A percentile compares a stretch with the other conserved stretches of the same genome.
phyloP scores from a whole-genome alignment of 2,329 filamentous ascomycete genomes.

The Nigrospora oryzae region DNA sequence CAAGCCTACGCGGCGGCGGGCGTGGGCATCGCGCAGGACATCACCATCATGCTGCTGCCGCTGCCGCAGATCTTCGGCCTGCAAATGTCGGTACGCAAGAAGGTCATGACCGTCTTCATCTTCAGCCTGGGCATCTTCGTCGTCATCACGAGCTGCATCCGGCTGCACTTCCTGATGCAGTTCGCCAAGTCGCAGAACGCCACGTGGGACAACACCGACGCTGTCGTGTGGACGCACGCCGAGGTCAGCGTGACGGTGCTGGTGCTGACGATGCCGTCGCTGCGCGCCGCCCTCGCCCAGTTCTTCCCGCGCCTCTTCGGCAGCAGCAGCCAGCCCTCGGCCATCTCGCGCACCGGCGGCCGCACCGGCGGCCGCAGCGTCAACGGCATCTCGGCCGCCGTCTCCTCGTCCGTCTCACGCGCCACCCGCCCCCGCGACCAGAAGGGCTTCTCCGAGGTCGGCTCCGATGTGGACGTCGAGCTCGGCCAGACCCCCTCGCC shows the following conservation, averaged over 20 bases:
- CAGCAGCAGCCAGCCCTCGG: neutral
- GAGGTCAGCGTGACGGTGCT: conserved; percentile 4
- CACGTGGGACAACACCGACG: conserved; percentile 7
- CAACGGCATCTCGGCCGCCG: no score
- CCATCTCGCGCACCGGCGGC: neutral
- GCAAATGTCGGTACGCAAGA: conserved; percentile 4
- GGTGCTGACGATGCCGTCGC: conserved; percentile 3
- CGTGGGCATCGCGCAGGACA: conserved; percentile 6
- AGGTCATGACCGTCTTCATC: conserved; percentile 7
- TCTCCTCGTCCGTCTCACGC: no score
- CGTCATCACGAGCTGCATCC: conserved; percentile 4
- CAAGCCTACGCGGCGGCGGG: conserved; percentile 2
- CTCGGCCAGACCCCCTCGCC: no score
- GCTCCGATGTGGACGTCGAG: no score
- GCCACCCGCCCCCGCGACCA: no score
- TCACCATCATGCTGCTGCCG: conserved; percentile 7
- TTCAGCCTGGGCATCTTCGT: conserved; percentile 7
- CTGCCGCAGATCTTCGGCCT: conserved; percentile 6
- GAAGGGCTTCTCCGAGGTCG: no score
- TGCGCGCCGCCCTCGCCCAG: neutral
- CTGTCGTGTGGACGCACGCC: conserved; percentile 6
- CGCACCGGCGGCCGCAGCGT: no score
- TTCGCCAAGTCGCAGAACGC: conserved; percentile 5
- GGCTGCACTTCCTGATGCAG: conserved; percentile 4
- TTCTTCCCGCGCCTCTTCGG: neutral